These are phyloP conservation scores for Trifolium subterraneum DNA, from an alignment of 306 rosid genomes.

Conservation along the genomic window DNA sequence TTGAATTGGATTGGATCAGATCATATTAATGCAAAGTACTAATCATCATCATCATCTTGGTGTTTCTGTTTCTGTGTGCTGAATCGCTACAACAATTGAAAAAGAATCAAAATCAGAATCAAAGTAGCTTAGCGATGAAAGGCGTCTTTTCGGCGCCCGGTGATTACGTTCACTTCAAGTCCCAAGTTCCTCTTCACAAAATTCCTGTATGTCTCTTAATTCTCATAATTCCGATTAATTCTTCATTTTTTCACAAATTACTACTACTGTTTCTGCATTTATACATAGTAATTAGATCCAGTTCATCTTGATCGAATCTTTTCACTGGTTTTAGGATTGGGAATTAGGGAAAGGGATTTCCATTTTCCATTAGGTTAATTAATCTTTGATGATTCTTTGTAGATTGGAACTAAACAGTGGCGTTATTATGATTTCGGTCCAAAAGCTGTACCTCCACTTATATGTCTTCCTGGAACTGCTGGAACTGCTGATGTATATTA, in stretches of 20 bases:
- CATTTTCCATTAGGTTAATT: not conserved
- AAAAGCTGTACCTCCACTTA: constrained; percentile 89
- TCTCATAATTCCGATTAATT: constrained; percentile 1
- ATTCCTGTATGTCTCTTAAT: constrained; percentile 70
- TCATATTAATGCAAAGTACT: no score
- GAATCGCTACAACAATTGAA: constrained; percentile 16
- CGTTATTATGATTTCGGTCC: constrained; percentile 98
- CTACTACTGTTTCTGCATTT: constrained; percentile 22
- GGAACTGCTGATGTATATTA: constrained; percentile 97
- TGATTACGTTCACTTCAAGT: constrained; percentile 95
- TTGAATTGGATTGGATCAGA: no score
- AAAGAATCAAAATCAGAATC: constrained; percentile 23
- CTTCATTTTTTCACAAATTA: constrained; percentile 5
- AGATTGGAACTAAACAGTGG: constrained; percentile 98
- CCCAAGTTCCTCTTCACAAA: constrained; percentile 98
- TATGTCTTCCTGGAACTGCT: constrained; percentile 97
- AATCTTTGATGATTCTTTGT: constrained; percentile 18
- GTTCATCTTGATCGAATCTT: constrained; percentile 6
- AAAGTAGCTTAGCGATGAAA: constrained; percentile 61
- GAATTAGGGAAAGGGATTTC: not conserved
- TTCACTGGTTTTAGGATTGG: constrained; percentile 4
- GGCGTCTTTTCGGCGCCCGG: constrained; percentile 98
- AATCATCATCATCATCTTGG: no score
- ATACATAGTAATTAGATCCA: constrained; percentile 1
- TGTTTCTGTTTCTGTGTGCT: not conserved